Percentiles rank a stretch among this genome's conserved stretches.
Evolutionary conservation across 2,329 filamentous ascomycete genomes (phyloP).

Genomic region (Nemania abortiva): DNA sequence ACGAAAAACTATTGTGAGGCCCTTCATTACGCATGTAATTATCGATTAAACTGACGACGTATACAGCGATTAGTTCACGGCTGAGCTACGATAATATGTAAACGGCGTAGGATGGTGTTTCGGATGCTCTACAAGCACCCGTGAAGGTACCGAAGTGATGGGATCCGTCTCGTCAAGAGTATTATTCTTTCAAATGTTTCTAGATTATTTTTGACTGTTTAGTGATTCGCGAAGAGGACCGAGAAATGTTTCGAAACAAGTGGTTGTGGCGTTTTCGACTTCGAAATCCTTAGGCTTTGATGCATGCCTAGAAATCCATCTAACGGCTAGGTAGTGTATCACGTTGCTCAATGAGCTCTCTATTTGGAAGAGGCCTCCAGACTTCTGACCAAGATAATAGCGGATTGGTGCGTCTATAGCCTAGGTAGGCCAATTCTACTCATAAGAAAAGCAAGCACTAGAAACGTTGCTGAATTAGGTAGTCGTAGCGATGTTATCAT

Average conservation of each 20-base stretch:
- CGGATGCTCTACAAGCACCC: background rate
- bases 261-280: slow-evolving; percentile 13
- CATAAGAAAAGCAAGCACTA: background rate
- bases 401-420: background rate
- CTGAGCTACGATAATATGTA: background rate
- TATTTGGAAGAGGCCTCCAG: slow-evolving; percentile 26
- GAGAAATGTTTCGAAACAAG: background rate
- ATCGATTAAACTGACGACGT: slow-evolving; percentile 11
- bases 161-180: too few species aligned
- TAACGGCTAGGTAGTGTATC: slow-evolving; percentile 13
- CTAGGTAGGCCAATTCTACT: background rate
- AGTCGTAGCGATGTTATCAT: slow-evolving; percentile 1
- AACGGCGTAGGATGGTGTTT: background rate
- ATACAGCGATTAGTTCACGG: background rate
- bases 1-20: slow-evolving; percentile 19
- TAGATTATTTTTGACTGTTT: too few species aligned
- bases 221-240: too few species aligned
- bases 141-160: background rate
- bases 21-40: background rate
- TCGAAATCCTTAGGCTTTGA: background rate
- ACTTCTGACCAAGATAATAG: slow-evolving; percentile 4
- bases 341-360: slow-evolving; percentile 4
- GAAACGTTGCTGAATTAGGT: slow-evolving; percentile 5
- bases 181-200: too few species aligned
- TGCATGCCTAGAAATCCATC: slow-evolving; percentile 1